Evolutionary conservation across 441 rosid genomes (phyloP).

Genomic region (Rhodomyrtus psidioides): DNA sequence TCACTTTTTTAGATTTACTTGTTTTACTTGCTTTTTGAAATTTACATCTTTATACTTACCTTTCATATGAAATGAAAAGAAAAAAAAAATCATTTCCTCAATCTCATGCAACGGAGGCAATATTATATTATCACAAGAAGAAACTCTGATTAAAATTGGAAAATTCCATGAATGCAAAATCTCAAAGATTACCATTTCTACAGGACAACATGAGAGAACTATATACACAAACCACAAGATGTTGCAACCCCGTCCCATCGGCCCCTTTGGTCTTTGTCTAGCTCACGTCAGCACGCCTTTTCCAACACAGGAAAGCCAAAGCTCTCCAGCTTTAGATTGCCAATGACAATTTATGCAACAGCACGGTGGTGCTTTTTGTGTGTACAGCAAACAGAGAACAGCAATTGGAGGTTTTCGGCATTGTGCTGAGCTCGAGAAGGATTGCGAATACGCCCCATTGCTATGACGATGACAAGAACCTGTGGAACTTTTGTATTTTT

Average conservation of each 20-base stretch:
- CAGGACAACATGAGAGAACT: neutral
- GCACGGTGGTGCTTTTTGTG: neutral
- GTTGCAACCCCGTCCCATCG: neutral
- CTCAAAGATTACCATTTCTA: neutral
- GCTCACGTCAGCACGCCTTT: neutral
- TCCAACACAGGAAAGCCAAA: neutral
- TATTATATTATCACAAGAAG: neutral
- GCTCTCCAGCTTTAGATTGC: neutral
- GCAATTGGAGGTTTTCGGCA: neutral
- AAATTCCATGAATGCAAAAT: neutral
- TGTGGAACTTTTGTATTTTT: slow-evolving; percentile 49
- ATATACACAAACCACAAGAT: neutral
- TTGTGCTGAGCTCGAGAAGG: neutral
- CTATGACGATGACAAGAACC: slow-evolving; percentile 29
- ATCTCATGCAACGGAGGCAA: neutral
- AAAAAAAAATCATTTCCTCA: neutral
- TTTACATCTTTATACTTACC: too few species aligned
- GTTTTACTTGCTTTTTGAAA: too few species aligned
- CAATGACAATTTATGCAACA: neutral
- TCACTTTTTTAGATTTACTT: too few species aligned
- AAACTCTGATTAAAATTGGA: neutral
- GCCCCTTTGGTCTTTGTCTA: neutral
- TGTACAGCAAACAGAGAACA: neutral
- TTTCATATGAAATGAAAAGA: too few species aligned
- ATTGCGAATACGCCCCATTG: neutral